Conservation (phyloP, 306 rosid species). For the Trifolium pratense region DNA sequence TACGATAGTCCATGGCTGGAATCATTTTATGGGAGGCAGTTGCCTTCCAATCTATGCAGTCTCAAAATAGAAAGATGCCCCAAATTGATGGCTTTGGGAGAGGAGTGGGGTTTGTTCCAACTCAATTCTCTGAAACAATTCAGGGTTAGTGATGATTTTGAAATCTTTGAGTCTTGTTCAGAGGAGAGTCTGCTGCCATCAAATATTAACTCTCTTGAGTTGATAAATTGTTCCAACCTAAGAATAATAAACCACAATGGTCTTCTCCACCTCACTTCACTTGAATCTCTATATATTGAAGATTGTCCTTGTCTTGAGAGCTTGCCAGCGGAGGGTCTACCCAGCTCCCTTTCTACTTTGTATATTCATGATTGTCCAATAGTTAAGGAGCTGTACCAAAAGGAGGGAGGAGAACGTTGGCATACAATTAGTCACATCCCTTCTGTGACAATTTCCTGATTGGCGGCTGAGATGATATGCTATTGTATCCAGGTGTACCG, state of each 20-base stretch:
- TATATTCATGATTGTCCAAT: accelerated
- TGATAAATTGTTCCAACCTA: background rate
- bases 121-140: background rate
- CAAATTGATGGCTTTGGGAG: background rate
- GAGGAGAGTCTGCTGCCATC: conserved; percentile 37
- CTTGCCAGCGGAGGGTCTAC: conserved; percentile 36
- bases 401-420: conserved; percentile 18
- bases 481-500: too few relatives aligned
- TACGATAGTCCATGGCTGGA: background rate
- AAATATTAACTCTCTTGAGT: background rate
- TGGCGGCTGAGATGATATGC: background rate
- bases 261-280: conserved; percentile 42
- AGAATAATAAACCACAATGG: conserved; percentile 23
- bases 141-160: background rate
- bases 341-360: conserved; percentile 15
- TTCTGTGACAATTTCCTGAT: background rate
- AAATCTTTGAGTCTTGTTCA: conserved; percentile 14
- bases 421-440: conserved; percentile 36
- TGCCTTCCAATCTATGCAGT: background rate
- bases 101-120: conserved; percentile 14
- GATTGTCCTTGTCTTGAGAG: background rate
- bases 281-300: accelerated
- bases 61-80: background rate
- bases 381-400: conserved; percentile 3
- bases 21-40: background rate